Conservation (phyloP, 495 filamentous ascomycete genomes). For the Lasiosphaeriaceae sp. region DNA sequence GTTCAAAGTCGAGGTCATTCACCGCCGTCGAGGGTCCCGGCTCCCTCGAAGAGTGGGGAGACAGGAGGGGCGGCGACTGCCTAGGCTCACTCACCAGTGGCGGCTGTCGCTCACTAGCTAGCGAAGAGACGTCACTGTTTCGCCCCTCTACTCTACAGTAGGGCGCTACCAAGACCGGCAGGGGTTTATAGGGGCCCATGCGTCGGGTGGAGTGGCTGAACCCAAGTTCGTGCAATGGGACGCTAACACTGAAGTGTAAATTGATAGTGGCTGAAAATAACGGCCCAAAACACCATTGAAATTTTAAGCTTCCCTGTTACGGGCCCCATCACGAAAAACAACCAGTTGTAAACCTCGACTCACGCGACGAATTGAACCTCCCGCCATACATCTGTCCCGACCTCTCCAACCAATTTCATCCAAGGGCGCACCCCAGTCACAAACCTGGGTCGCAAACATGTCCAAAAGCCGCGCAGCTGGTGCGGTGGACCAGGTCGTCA, state of each 20-base stretch:
- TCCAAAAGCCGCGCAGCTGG: slow-evolving; percentile 62
- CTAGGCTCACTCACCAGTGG: background rate
- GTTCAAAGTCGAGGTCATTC: background rate
- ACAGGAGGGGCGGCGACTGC: background rate
- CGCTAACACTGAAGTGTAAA: background rate
- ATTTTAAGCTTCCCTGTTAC: background rate
- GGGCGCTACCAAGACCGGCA: background rate
- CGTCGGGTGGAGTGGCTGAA: too few species aligned
- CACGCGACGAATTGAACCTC: background rate
- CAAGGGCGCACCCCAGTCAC: background rate
- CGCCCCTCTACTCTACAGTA: background rate
- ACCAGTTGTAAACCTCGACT: too few species aligned
- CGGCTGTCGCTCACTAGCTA: slow-evolving; percentile 5
- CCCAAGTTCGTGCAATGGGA: background rate
- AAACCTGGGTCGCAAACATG: slow-evolving; percentile 47
- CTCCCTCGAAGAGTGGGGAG: background rate
- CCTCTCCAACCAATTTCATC: background rate
- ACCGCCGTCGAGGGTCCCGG: background rate
- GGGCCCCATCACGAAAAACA: background rate
- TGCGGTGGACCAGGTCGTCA: slow-evolving; percentile 76
- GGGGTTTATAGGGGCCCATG: too few species aligned
- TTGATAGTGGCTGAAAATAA: background rate
- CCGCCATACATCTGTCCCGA: background rate
- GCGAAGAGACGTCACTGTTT: slow-evolving; percentile 11
- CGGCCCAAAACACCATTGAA: too few species aligned